Conservation (phyloP, 2,329 filamentous ascomycete species). For the Monosporascus sp. region DNA sequence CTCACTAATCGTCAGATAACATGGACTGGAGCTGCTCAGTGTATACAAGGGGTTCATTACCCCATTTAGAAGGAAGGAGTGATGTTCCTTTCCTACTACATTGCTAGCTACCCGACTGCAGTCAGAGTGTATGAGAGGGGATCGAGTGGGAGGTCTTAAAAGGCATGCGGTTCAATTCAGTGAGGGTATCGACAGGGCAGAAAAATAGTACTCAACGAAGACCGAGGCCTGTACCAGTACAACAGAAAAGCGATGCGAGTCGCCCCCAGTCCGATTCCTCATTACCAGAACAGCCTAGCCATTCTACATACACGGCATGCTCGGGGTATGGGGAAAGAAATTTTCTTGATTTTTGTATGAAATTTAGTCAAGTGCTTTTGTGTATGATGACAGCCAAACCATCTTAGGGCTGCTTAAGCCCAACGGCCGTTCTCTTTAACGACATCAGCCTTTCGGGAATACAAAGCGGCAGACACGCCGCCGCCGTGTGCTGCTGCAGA, state of each 20-base stretch:
- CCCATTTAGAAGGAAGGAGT: no score
- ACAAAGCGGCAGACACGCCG: conserved; percentile 11
- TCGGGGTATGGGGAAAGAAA: conserved; percentile 21
- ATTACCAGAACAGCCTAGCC: conserved; percentile 17
- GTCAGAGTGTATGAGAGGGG: no score
- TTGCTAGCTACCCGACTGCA: no score
- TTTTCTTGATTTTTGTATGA: conserved; percentile 23
- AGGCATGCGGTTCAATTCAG: background rate
- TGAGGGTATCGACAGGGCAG: background rate
- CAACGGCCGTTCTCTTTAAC: conserved; percentile 5
- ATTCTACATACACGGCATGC: conserved; percentile 16
- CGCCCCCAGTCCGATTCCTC: conserved; percentile 10
- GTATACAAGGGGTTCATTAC: no score
- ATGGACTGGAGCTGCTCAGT: no score
- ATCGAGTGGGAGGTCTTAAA: background rate
- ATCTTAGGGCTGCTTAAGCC: conserved; percentile 8
- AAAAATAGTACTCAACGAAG: conserved; percentile 15
- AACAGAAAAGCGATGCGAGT: conserved; percentile 20
- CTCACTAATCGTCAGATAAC: no score
- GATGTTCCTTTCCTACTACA: no score
- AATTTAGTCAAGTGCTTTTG: conserved; percentile 14
- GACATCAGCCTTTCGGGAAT: conserved; percentile 10
- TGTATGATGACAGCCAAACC: conserved; percentile 18
- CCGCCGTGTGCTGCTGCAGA: conserved; percentile 8
- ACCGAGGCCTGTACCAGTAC: conserved; percentile 23